These are phyloP conservation scores for Eutrema yunnanense DNA, from an alignment of 345 rosid genomes.

Conservation along the genomic window DNA sequence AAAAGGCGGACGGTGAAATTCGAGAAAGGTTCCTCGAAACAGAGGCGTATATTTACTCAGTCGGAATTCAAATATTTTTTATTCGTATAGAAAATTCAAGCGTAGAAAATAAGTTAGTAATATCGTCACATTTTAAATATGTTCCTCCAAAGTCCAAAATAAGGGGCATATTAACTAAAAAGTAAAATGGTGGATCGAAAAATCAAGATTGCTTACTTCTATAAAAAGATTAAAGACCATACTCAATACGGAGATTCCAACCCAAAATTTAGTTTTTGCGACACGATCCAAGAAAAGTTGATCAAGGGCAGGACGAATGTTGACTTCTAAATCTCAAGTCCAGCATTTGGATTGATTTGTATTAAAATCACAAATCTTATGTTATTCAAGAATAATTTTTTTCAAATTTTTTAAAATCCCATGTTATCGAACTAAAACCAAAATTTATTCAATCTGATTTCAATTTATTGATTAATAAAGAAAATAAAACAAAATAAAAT, in stretches of 20 bases:
- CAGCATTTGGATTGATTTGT: too few species aligned
- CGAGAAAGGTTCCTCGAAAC: neutral
- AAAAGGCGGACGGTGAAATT: neutral
- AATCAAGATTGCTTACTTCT: neutral
- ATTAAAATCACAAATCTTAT: too few species aligned
- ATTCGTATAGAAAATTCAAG: neutral
- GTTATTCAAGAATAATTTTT: too few species aligned
- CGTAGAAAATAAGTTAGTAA: neutral
- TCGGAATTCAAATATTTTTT: neutral
- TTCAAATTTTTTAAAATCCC: too few species aligned
- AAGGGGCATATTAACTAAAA: neutral
- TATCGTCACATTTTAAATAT: neutral
- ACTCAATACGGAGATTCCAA: neutral
- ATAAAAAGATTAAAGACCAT: neutral
- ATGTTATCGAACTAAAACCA: neutral
- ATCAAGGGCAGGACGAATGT: neutral
- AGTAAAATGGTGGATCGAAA: neutral
- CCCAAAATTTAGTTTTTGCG: neutral
- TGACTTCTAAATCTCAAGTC: too few species aligned
- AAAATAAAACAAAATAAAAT: neutral
- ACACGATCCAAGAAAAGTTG: constrained; percentile 9
- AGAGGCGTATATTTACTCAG: neutral
- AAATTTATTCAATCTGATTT: neutral
- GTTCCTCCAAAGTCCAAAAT: neutral
- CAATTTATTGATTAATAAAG: neutral